Base-by-base conservation (phyloP, 2,329 filamentous ascomycete genomes). In the Cylindrodendrum hubeiense region DNA sequence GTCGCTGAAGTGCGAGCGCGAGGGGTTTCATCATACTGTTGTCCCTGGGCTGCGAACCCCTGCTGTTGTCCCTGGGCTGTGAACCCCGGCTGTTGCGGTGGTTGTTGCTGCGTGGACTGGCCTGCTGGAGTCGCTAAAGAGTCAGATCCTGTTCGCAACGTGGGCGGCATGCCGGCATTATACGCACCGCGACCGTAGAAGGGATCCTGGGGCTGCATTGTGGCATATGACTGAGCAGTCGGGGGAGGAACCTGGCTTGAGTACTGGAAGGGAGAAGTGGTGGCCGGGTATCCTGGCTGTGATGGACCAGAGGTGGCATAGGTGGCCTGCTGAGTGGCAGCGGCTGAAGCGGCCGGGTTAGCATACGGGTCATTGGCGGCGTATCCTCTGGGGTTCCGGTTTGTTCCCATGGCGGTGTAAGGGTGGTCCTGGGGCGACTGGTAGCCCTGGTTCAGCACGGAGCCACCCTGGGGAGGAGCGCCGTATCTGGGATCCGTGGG, bases 171-270 rank as follows among this genome's bases (percentile, higher is more conserved):
- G 62, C 63, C 60, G 62, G 78, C 72, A 70, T 75, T 68, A 80
- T 86, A 90, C 85, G 84, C 84, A 87, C 88, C 87, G 83, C 87
- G 87, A 81, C 86, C 86, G 71, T 86, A 87, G 69, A 85, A 84
- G 49, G 86, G 80, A 76, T 89, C 87, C 75, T 81, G 76, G 65
- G 85, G 81, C 73, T 85, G 85, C 70, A 81, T 79, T 47, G 80
- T 74, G 56, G 77, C 72, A 66, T 81, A 81, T 37, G 79, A 74
- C 65, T 75, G 64, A 51, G 68, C 64, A 60, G 70, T 70, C 69
- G 71, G 75, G 66, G 73, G 74, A 64, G 81, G 77, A 71, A 77
- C 78, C 71, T 83, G 75, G 73, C 67, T 71, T 71, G 77, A 73
- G 63, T 81, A 78, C 53, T 75, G 75, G 53, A 79, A 80, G 33